Base-by-base conservation (phyloP, 2,329 filamentous ascomycete species). In the Colletotrichum lentis region DNA sequence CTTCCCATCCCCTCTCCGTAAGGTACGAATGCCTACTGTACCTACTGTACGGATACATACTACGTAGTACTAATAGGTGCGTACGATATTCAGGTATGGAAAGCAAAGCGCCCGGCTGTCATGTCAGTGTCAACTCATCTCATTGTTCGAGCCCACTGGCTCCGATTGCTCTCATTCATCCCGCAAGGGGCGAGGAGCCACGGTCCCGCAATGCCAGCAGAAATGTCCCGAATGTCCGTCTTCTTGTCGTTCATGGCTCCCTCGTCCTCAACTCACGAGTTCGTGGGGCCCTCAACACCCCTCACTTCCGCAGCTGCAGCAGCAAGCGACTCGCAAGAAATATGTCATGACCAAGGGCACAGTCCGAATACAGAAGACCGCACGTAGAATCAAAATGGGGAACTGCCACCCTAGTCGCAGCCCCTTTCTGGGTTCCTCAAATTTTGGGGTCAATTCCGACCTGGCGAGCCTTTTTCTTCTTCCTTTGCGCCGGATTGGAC, bases 351-450 rank as follows among this genome's bases (percentile, higher is more conserved):
- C 54, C 22, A 53, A 18, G 43, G 41, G 37, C 53, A 56, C 22
- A 53, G 46, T 62, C 59, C 50, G 14, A 44, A 57, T 58, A 22
- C 59, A 67, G 59, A 52, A 63, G 37, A 44, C 52, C 16, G 59
- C 59, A 67, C 44, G 59, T 67, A 46, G 64, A 63, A 41, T 39
- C 52, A 57, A 11, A 43, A 67, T 49, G 64, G 59, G 46, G 52
- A 57, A 54, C 44, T 16, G 11, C 24, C 31, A 37, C 65, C 65
- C 61, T 54, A 59, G 61, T 50, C 39, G 7, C 53, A 41, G 64
- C 60, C 46, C 59, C 60, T 67, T 63, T 57, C 59, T 67, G 59
- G 53, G 22, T 57, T 35, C 60, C 54, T 47, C 64, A 54, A 67
- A 8, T 31, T 64, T 43, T 35, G 64, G 31, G 64, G 54, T 50